Evolutionary conservation across 371 early-diverging fungal genomes (phyloP).

Genomic region (Syncephalastrum sp.): DNA sequence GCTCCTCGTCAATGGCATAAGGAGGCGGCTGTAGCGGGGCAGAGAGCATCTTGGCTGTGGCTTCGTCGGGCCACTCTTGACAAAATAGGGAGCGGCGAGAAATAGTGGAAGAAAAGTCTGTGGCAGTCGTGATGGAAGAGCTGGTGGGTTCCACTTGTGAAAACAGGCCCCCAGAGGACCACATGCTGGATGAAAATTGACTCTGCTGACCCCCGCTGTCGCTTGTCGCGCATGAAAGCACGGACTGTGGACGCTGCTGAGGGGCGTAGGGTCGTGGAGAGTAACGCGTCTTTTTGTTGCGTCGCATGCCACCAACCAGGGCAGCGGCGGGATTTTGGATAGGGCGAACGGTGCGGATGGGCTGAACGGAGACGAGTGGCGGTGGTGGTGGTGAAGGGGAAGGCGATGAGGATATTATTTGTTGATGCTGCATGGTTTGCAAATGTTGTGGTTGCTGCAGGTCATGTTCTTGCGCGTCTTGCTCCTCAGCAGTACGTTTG

Average conservation of each 20-base stretch:
- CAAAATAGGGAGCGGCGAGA: conserved; percentile 18
- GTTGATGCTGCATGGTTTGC: too few relatives aligned
- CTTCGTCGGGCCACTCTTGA: conserved; percentile 15
- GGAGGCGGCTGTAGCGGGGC: conserved; percentile 7
- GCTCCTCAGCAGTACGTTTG: too few relatives aligned
- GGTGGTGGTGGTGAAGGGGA: too few relatives aligned
- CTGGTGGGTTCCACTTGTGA: conserved; percentile 31
- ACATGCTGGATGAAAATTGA: conserved; percentile 1
- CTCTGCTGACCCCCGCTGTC: conserved; percentile 8
- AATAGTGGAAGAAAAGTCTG: conserved; percentile 21
- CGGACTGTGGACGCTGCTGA: conserved; percentile 1
- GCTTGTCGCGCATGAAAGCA: conserved; percentile 9
- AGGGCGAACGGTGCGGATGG: too few relatives aligned
- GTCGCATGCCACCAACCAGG: too few relatives aligned
- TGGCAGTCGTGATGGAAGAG: conserved; percentile 20
- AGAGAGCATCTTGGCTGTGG: not conserved
- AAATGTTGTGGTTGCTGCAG: too few relatives aligned
- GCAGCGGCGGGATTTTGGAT: too few relatives aligned
- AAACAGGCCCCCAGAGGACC: conserved; percentile 23
- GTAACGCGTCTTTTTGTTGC: too few relatives aligned
- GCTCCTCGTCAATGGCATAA: conserved; percentile 3
- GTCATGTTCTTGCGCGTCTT: too few relatives aligned
- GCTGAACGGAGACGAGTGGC: too few relatives aligned
- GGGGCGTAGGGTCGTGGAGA: too few relatives aligned
- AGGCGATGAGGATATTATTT: too few relatives aligned